Evolutionary conservation across 202 grass and related monocot species (phyloP).

Genomic region (Eragrostis tef): DNA sequence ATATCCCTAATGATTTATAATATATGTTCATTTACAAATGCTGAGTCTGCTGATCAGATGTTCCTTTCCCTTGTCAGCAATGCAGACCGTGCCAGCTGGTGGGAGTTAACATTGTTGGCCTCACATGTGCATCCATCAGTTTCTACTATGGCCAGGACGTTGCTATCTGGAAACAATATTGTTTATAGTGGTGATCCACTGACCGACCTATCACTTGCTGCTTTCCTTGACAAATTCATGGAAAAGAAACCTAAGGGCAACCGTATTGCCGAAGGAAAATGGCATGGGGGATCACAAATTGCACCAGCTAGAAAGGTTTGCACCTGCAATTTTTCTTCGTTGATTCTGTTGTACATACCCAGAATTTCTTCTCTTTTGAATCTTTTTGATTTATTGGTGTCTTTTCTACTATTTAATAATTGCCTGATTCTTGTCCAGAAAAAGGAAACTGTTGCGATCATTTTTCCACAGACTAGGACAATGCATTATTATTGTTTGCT

Average conservation of each 20-base stretch:
- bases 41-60: conserved; percentile 32
- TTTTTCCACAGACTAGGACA: background rate
- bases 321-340: conserved; percentile 23
- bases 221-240: conserved; percentile 98
- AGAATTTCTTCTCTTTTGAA: conserved; percentile 2
- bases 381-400: background rate
- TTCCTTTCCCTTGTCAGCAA: conserved; percentile 61
- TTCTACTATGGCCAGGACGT: conserved; percentile 83
- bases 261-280: conserved; percentile 76
- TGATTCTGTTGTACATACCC: conserved; percentile 11
- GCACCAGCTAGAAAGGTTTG: conserved; percentile 82
- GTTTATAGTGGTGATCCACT: conserved; percentile 92
- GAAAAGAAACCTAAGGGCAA: conserved; percentile 94
- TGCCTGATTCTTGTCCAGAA: background rate
- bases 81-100: conserved; percentile 81
- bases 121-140: conserved; percentile 92
- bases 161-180: conserved; percentile 87
- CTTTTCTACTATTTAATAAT: background rate
- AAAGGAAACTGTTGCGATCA: background rate
- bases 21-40: conserved; percentile 4
- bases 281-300: conserved; percentile 96
- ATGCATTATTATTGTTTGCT: background rate
- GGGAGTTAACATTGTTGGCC: conserved; percentile 79
- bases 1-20: conserved; percentile 9
- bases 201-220: conserved; percentile 75